These are phyloP conservation scores for Apostasia shenzhenica DNA, from an alignment of 106 monocot species.

Conservation along the genomic window DNA sequence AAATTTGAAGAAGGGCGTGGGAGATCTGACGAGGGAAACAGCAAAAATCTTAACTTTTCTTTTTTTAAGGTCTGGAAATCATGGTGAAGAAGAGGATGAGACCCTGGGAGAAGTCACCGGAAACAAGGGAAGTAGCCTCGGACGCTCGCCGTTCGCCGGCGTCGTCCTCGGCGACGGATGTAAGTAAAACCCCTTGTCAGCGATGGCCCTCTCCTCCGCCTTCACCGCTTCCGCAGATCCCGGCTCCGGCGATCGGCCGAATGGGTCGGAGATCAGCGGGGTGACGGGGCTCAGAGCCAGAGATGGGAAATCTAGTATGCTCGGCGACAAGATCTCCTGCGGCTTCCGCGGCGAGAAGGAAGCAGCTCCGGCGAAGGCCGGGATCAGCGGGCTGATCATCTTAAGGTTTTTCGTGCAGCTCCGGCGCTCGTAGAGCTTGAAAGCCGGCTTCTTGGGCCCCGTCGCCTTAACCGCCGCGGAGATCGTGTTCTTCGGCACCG, in stretches of 20 bases:
- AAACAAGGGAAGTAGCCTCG: constrained; percentile 54
- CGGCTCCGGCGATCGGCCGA: neutral
- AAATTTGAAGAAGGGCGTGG: too few species aligned
- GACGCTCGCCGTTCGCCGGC: constrained; percentile 22
- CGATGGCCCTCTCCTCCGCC: constrained; percentile 35
- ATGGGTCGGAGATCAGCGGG: constrained; percentile 33
- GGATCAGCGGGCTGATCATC: constrained; percentile 57
- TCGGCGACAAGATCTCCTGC: constrained; percentile 48
- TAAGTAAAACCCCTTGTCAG: constrained; percentile 35
- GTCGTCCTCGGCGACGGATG: constrained; percentile 27
- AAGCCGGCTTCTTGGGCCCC: constrained; percentile 61
- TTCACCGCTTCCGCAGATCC: neutral
- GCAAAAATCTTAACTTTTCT: too few species aligned
- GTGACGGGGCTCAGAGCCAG: constrained; percentile 46
- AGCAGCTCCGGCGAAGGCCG: constrained; percentile 9
- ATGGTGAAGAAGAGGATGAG: neutral
- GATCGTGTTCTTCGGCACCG: neutral
- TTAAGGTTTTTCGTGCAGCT: constrained; percentile 58
- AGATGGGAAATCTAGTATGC: constrained; percentile 38
- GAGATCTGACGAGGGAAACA: too few species aligned
- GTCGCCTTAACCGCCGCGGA: constrained; percentile 3
- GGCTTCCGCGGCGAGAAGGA: constrained; percentile 1
- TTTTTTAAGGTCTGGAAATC: neutral
- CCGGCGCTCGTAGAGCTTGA: constrained; percentile 97
- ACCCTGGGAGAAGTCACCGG: constrained; percentile 27